Base-by-base conservation (phyloP, 257 asterid species). In the Leonotis leonurus region DNA sequence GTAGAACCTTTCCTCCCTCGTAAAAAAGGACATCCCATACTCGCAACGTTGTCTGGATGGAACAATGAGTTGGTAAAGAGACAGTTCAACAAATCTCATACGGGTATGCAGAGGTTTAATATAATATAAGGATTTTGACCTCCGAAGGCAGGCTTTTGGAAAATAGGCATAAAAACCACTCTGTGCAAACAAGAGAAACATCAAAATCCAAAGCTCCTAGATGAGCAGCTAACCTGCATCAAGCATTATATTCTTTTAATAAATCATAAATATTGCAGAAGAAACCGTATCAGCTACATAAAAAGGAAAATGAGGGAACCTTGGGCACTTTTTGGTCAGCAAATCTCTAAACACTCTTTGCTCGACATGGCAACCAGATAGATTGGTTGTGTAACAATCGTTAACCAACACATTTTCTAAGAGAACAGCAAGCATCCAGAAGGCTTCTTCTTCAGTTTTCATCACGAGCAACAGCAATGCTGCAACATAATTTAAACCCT, bases 381-480 rank as follows among this genome's bases (percentile, higher is more conserved):
- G 78, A 78, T 89, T 89, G 22, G 62, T 83, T 20, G 95, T 89
- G 80, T 93, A 93, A 60, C 99, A 93, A 75, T 93, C 99, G 56
- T 62, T 87, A 68, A 89, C 99, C 75, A 93, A 75, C 27, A 93
- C 99, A 14, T 89, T 73, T 79, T 93, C 99, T 22, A 93, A 70
- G 70, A 93, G 95, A 68, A 89, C 95, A 46, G 97, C 86, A 63
- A 93, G 95, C 99, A 93, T 93, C 99, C 99, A 93, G 77, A 93
- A 93, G 36, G 97, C 99, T 27, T 93, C 99, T 78, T 93, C 97
- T 79, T 93, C 99, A 0, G 94, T 93, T 79, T 83, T 89, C 97
- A 93, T 93, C 66, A 93, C 99, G 67, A 93, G 94, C 85, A 93
- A 75, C 69, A 93, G 62, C 63, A 93, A 67, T 16, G 99, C 99